A percentile compares a stretch with the other conserved stretches of the same genome.
Conservation (phyloP, 495 filamentous ascomycete species). For the Trichocladium antarcticum region DNA sequence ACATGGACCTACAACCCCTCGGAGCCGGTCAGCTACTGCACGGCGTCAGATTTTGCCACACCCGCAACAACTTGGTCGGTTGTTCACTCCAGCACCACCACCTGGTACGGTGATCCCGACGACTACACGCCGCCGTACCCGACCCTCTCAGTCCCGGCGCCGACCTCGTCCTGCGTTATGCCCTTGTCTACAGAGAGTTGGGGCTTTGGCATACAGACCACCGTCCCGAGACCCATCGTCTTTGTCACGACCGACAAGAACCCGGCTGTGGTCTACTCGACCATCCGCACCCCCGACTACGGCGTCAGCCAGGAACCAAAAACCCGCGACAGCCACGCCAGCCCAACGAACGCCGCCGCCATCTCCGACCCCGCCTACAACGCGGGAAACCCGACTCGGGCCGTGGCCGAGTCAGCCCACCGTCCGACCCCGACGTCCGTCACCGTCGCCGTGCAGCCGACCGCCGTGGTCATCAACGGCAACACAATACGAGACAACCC, state of each 20-base stretch:
- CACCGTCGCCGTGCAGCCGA: conserved; percentile 31
- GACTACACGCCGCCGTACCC: conserved; percentile 37
- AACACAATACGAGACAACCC: conserved; percentile 33
- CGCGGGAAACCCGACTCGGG: not conserved
- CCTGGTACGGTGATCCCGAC: conserved; percentile 32
- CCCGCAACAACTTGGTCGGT: conserved; percentile 27
- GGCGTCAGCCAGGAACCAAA: conserved; percentile 25
- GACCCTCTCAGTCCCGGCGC: conserved; percentile 25
- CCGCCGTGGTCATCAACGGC: conserved; percentile 33
- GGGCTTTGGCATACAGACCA: conserved; percentile 11
- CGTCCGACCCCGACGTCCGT: conserved; percentile 18
- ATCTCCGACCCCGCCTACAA: conserved; percentile 24
- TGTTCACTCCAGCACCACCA: conserved; percentile 35
- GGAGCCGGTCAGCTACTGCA: conserved; percentile 11
- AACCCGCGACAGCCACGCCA: conserved; percentile 18
- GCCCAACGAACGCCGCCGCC: conserved; percentile 1
- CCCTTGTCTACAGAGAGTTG: conserved; percentile 20
- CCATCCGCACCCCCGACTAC: conserved; percentile 31
- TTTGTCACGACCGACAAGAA: conserved; percentile 41
- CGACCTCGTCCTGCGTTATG: conserved; percentile 25
- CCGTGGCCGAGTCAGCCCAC: conserved; percentile 4
- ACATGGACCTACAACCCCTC: conserved; percentile 2
- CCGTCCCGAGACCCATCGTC: conserved; percentile 16
- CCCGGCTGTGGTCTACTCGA: conserved; percentile 35
- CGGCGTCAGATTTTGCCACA: conserved; percentile 5